Evolutionary conservation across 257 asterid species (phyloP).

Genomic region (Plantago ovata): DNA sequence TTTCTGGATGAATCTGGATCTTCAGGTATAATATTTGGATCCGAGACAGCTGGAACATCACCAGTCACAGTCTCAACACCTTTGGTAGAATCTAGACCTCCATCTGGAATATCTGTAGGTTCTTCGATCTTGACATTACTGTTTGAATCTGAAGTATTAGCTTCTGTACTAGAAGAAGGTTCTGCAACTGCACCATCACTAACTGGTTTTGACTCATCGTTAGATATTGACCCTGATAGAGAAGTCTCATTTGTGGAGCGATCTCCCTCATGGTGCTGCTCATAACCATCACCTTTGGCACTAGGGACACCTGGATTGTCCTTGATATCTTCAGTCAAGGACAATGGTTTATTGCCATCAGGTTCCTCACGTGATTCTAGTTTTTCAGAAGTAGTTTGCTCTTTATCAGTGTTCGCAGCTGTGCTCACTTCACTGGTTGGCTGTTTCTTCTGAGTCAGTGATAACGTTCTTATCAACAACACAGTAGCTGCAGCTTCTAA

Average conservation of each 20-base stretch:
- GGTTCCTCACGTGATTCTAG: slow-evolving; percentile 39
- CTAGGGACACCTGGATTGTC: slow-evolving; percentile 29
- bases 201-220: slow-evolving; percentile 39
- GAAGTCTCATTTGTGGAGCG: slow-evolving; percentile 41
- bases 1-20: slow-evolving; percentile 34
- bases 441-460: slow-evolving; percentile 55
- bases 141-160: slow-evolving; percentile 30
- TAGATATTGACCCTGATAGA: slow-evolving; percentile 39
- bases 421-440: slow-evolving; percentile 46
- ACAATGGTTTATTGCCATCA: slow-evolving; percentile 32
- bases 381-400: slow-evolving; percentile 36
- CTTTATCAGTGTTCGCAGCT: slow-evolving; percentile 35
- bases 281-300: slow-evolving; percentile 36
- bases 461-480: slow-evolving; percentile 26
- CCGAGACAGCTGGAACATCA: slow-evolving; percentile 41
- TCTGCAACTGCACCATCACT: slow-evolving; percentile 36
- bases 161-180: slow-evolving; percentile 38
- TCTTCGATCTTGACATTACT: slow-evolving; percentile 34
- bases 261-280: slow-evolving; percentile 39
- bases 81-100: slow-evolving; percentile 29
- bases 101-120: slow-evolving; percentile 36
- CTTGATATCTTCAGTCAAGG: slow-evolving; percentile 35
- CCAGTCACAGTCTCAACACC: slow-evolving; percentile 33
- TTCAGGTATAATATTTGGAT: slow-evolving; percentile 36
- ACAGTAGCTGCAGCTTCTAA: slow-evolving; percentile 18